phyloP scores from a whole-genome alignment of 148 eudicot genomes.

The Silene uniflora region DNA sequence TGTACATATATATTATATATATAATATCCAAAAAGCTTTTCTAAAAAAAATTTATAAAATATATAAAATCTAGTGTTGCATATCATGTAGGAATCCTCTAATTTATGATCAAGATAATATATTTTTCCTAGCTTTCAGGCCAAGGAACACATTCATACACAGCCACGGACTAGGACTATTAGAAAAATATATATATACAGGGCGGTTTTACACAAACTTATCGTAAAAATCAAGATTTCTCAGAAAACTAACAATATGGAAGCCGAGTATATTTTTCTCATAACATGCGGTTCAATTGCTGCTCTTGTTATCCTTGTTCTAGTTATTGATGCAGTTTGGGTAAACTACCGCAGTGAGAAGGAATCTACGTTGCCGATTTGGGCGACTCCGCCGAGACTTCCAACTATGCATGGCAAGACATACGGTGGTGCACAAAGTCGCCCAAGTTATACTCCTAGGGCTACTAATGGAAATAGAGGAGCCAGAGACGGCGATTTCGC shows the following conservation, averaged over 20 bases:
- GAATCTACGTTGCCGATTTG: neutral
- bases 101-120: neutral
- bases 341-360: no score
- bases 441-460: no score
- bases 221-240: no score
- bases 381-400: neutral
- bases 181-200: no score
- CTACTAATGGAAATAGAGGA: neutral
- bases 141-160: neutral
- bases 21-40: neutral
- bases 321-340: no score
- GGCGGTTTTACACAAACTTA: no score
- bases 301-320: no score
- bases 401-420: neutral
- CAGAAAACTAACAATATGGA: neutral
- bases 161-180: no score
- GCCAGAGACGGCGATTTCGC: slow-evolving; percentile 1
- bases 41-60: no score
- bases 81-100: neutral
- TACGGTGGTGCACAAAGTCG: neutral
- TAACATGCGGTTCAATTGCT: neutral
- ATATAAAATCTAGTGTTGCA: neutral
- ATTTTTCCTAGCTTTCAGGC: slow-evolving; percentile 8
- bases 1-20: no score
- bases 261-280: neutral